Base-by-base conservation (phyloP, 2,329 filamentous ascomycete genomes). In the Xylaria polymorpha region DNA sequence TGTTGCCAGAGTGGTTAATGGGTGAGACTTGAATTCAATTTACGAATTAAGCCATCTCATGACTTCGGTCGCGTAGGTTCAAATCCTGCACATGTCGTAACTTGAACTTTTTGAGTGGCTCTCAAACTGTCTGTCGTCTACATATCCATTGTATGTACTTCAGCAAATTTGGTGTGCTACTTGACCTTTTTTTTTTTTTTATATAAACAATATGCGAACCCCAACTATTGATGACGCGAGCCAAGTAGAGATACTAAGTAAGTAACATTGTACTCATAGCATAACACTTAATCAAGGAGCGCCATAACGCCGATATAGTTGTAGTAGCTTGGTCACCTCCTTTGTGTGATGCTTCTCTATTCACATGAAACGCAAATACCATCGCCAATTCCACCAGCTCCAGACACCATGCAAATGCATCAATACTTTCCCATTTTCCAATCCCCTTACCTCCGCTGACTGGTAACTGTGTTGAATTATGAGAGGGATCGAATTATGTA, bases 401-500 rank as follows among this genome's bases (percentile, higher is more conserved):
- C 67, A 15, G 53, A 53, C 66, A 66, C 73, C 74, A 64, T 74
- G 75, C 64, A 76, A 77, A 78, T 77, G 75, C 73, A 64, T 72
- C 57, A 64, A 39, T 32, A 41, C 58, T 50, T 57, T 46, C 46
- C 12, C 39, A 9, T 18, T 32, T 50, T 48, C 44, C 9, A 18
- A 32, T 25, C 18, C 25, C 35, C 15, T 48, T 60, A 41, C 2
- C 25, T n/a, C 5, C 43, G 25, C 22, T 18, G 15, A 55, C 15
- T 18, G 8, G 9, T 37, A 6, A 7, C 20, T 12, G 18, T 18
- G 43, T 29, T 20, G 37, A 18, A 7, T 69, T 66, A 77, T 39
- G 73, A 63, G 62, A 77, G 71, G 29, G 88, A 90, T 70, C 89
- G 85, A 69, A 91, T 88, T 62, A 91, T 90, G 75, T 98, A 98